phyloP scores from a whole-genome alignment of 139 green algal species.

The Nannochloris sp. region DNA sequence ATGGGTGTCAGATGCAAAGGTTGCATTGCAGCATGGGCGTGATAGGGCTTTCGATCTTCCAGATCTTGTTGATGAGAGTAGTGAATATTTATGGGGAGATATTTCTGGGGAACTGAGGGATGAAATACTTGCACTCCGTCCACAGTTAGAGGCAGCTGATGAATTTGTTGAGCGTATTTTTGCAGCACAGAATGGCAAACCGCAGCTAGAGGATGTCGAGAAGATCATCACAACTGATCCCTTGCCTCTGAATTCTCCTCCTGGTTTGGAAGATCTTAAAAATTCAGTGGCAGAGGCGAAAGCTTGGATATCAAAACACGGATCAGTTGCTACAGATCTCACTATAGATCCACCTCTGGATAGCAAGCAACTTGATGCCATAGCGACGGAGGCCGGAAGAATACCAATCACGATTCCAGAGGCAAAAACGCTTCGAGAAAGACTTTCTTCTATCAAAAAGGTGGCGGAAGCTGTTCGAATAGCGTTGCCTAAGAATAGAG shows the following conservation, averaged over 20 bases:
- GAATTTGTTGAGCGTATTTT: slow-evolving; percentile 20
- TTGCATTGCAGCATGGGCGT: slow-evolving; percentile 23
- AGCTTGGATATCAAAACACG: slow-evolving; percentile 13
- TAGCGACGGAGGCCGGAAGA: slow-evolving; percentile 23
- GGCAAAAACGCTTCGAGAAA: slow-evolving; percentile 26
- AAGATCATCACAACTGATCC: slow-evolving; percentile 28
- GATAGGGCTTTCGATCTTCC: slow-evolving; percentile 25
- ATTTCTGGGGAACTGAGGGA: slow-evolving; percentile 23
- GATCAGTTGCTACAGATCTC: neutral
- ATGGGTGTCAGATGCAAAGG: slow-evolving; percentile 14
- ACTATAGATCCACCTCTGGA: slow-evolving; percentile 7
- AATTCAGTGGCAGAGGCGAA: slow-evolving; percentile 11
- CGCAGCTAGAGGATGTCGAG: slow-evolving; percentile 26
- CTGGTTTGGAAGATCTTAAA: slow-evolving; percentile 18
- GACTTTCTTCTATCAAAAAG: slow-evolving; percentile 25
- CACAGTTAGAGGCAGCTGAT: slow-evolving; percentile 1
- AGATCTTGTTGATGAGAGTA: slow-evolving; percentile 23
- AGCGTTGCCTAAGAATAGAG: slow-evolving; percentile 18
- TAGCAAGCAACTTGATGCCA: slow-evolving; percentile 25
- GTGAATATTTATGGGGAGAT: slow-evolving; percentile 53
- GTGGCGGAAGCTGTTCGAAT: slow-evolving; percentile 24
- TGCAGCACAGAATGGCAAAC: slow-evolving; percentile 23
- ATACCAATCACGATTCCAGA: slow-evolving; percentile 30
- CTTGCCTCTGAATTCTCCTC: slow-evolving; percentile 5
- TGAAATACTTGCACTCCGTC: slow-evolving; percentile 16